Evolutionary conservation across 2,329 filamentous ascomycete species (phyloP).

Genomic region (Capronia coronata): DNA sequence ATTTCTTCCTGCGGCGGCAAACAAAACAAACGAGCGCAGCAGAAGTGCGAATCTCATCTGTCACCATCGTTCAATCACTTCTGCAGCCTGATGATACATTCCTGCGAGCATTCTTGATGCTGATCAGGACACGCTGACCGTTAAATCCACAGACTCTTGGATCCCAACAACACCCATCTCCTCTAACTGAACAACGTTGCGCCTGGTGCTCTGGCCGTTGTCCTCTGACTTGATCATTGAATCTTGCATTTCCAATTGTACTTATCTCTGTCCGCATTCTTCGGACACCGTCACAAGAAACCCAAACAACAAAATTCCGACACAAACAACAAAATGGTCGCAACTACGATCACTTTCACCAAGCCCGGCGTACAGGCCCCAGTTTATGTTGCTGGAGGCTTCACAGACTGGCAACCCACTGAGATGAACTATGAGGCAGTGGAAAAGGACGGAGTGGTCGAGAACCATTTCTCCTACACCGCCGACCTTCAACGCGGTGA

Average conservation of each 20-base stretch:
- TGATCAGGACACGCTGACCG: neutral
- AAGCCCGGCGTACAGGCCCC: constrained; percentile 57
- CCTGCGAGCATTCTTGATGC: neutral
- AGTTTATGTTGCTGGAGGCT: constrained; percentile 63
- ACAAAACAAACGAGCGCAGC: too few relatives aligned
- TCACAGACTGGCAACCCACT: constrained; percentile 60
- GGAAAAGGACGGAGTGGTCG: constrained; percentile 40
- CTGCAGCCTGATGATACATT: too few relatives aligned
- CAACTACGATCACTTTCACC: constrained; percentile 56
- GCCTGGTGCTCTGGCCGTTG: neutral
- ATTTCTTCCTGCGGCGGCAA: too few relatives aligned
- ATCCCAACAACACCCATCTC: neutral
- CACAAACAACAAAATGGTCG: constrained; percentile 31
- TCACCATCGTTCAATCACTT: too few relatives aligned
- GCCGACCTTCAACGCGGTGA: constrained; percentile 52
- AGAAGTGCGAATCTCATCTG: too few relatives aligned
- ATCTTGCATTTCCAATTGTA: neutral
- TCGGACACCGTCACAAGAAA: neutral
- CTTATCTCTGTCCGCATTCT: neutral
- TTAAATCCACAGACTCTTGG: neutral
- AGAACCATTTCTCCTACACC: constrained; percentile 53
- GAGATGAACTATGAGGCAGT: constrained; percentile 55
- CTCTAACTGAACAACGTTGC: neutral
- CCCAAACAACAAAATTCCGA: neutral
- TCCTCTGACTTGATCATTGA: neutral